Conservation (phyloP, 2,329 filamentous ascomycete genomes). For the Microcyclospora pomicola region DNA sequence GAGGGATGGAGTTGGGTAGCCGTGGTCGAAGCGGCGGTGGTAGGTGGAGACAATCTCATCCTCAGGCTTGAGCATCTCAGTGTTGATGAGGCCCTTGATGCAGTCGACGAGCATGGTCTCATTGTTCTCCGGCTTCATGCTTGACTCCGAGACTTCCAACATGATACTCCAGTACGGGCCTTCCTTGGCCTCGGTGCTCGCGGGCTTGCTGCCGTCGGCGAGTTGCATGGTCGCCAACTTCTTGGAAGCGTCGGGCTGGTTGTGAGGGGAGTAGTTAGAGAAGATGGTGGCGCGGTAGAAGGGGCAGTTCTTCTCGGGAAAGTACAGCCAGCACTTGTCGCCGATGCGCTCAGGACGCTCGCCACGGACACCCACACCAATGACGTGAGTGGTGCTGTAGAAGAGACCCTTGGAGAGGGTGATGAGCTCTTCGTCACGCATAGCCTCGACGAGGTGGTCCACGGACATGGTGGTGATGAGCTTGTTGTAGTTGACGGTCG, state of each 20-base stretch:
- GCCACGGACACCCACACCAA: constrained; percentile 89
- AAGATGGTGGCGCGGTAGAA: constrained; percentile 99
- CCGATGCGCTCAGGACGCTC: constrained; percentile 87
- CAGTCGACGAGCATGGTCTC: constrained; percentile 75
- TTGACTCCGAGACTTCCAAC: constrained; percentile 93
- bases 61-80: constrained; percentile 77
- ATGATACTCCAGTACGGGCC: constrained; percentile 99
- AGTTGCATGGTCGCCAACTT: constrained; percentile 80
- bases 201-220: constrained; percentile 70
- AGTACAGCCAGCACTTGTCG: constrained; percentile 99
- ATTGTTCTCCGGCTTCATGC: constrained; percentile 84
- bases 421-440: constrained; percentile 76
- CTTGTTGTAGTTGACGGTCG: constrained; percentile 79
- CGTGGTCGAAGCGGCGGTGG: constrained; percentile 95
- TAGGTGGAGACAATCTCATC: constrained; percentile 98
- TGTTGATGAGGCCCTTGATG: constrained; percentile 95
- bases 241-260: constrained; percentile 70
- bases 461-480: constrained; percentile 94
- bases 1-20: constrained; percentile 87
- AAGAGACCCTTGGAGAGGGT: constrained; percentile 77
- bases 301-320: constrained; percentile 95
- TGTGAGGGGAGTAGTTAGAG: constrained; percentile 99
- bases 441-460: constrained; percentile 71
- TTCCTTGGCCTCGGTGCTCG: constrained; percentile 57
- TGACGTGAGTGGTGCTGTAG: constrained; percentile 95